phyloP scores from a whole-genome alignment of 306 rosid species.

The Dicorynia guianensis region DNA sequence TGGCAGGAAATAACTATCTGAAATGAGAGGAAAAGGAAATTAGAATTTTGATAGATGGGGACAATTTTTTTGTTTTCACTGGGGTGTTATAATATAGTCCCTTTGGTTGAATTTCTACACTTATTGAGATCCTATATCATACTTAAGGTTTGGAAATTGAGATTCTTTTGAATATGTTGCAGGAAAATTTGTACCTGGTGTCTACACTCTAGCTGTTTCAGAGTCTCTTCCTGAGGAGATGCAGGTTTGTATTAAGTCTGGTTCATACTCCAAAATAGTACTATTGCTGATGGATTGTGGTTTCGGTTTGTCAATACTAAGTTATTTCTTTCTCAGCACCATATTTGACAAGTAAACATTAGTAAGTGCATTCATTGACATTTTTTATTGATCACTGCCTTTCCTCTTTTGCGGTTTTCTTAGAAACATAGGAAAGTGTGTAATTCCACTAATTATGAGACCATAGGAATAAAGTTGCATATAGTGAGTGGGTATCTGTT shows the following conservation, averaged over 20 bases:
- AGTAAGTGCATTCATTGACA: not conserved
- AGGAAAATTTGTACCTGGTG: slow-evolving; percentile 87
- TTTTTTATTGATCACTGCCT: slow-evolving; percentile 16
- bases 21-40: not conserved
- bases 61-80: too few relatives aligned
- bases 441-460: slow-evolving; percentile 1
- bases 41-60: not conserved
- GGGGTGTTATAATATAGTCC: not conserved
- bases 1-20: slow-evolving; percentile 19
- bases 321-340: slow-evolving; percentile 15
- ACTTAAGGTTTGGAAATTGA: slow-evolving; percentile 14
- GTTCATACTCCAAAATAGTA: slow-evolving; percentile 12
- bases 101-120: not conserved
- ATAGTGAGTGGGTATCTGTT: not conserved
- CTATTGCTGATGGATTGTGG: not conserved
- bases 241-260: slow-evolving; percentile 64
- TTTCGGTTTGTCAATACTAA: not conserved
- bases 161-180: slow-evolving; percentile 42
- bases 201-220: slow-evolving; percentile 96
- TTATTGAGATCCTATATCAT: slow-evolving; percentile 19
- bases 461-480: not conserved
- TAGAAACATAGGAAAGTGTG: not conserved
- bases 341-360: slow-evolving; percentile 27
- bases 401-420: not conserved
- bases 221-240: slow-evolving; percentile 94